A percentile compares a stretch with the other conserved stretches of the same genome.
Evolutionary conservation across 2,329 filamentous ascomycete genomes (phyloP).

Genomic region (Ophiostoma ulmi): DNA sequence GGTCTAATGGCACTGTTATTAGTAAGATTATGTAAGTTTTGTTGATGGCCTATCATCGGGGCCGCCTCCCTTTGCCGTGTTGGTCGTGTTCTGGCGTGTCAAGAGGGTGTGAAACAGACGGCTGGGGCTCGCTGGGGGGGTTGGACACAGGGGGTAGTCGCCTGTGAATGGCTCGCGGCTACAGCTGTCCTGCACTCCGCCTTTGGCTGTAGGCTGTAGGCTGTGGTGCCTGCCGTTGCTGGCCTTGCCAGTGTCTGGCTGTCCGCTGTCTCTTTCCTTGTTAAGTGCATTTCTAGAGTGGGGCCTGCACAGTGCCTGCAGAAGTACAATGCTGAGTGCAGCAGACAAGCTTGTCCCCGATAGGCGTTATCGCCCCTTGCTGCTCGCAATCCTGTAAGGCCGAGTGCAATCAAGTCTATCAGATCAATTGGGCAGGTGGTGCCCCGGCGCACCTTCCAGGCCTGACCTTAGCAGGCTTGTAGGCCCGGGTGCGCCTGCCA

Average conservation of each 20-base stretch:
- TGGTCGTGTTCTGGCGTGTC: background rate
- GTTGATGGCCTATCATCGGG: background rate
- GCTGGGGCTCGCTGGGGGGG: background rate
- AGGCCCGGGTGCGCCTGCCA: background rate
- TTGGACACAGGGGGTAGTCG: background rate
- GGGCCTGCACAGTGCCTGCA: slow-evolving; percentile 5
- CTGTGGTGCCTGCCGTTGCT: background rate
- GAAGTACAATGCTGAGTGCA: background rate
- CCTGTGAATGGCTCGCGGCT: background rate
- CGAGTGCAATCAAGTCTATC: background rate
- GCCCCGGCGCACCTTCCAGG: background rate
- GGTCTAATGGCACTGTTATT: background rate
- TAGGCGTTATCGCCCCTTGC: background rate
- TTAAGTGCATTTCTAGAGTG: slow-evolving; percentile 7
- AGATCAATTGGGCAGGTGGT: slow-evolving; percentile 3
- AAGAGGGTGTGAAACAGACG: background rate
- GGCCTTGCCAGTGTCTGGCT: no score
- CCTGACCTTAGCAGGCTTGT: background rate
- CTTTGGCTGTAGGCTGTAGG: background rate
- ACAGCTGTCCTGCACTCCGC: background rate
- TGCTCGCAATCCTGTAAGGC: background rate
- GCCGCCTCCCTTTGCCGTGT: background rate
- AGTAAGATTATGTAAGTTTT: background rate
- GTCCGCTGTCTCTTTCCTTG: background rate
- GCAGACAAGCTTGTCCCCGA: background rate